Evolutionary conservation across 805 yeast genomes (phyloP), one percentile per base, ranked within the genome.

Genomic region (Ogataea nakhonphanomensis): DNA sequence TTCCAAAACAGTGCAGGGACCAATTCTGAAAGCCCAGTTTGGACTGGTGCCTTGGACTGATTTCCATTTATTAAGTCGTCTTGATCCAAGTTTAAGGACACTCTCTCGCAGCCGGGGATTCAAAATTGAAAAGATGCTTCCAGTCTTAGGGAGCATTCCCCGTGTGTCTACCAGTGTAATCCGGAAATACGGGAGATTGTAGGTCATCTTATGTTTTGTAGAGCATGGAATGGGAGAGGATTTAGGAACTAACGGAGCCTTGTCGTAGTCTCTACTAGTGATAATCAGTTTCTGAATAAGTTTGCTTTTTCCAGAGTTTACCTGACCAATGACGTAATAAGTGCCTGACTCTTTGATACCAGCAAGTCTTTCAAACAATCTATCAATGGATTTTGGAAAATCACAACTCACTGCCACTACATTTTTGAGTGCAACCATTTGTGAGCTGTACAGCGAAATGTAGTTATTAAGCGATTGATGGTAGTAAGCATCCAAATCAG

Each of bases 231-330:
- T 15, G 3, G 47, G 31, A 5, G 57, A 51, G 2, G 39, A 37
- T 8, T 30, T 33, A 20, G 44, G 43, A 21, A 33, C 29, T 14
- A 26, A 39, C 11, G 50, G 44, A 9, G 37, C 33, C 2, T 39
- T 27, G 2, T 41, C 11, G 41, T 37, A 20, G 27, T 34, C 34
- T 37, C 35, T 30, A 25, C 29, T 20, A 33, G 31, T 34, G 25
- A 31, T 15, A 21, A 43, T 30, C 5, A 56, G 23, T 4, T 35
- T 7, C 15, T 45, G 40, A 7, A 50, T 40, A 11, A 61, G 33
- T 4, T 46, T 32, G 8, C 64, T 42, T 33, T 61, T 61, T 13
- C 65, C 65, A 1, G 59, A 32, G 33, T 61, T 59, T 2, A 57
- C 33, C 30, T 57, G 59, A 2, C 65, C 65, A 11, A 61, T 45